Evolutionary conservation across 202 grass and related monocot species (phyloP), one percentile per base, ranked within the genome.

Genomic region (Schoenoplectus tabernaemontani): DNA sequence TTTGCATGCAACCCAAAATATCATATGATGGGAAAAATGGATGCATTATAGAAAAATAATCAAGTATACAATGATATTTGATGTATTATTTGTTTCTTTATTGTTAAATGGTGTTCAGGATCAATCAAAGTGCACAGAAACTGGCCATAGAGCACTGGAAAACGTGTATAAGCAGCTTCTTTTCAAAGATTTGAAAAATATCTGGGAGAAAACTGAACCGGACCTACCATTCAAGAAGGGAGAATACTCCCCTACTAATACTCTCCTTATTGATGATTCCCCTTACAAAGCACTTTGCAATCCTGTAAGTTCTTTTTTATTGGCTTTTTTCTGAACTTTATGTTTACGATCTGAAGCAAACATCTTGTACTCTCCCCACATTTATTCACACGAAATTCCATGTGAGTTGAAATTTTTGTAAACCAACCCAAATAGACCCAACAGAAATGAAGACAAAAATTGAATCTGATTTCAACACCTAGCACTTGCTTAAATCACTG

Each of bases 181-280:
- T 48, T 82, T 94, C 41, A 98, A 98, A 82, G 95, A 98, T 74
- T 67, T 98, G 48, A 98, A 88, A 72, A 92, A 90, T 83, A 58
- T 98, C 46, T 98, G 95, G 95, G 88, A 94, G 67, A 98, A 87
- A 75, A 86, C 87, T 24, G 88, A 89, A 10, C 63, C 78, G 80
- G 42, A 79, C 80, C 95, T 98, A 77, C 91, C 86, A 78, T 94
- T 90, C 90, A 69, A 85, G 48, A 83, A 85, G 69, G 96, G 92
- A 72, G 88, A 91, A 57, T 95, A 86, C 83, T 89, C 81, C 63
- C 84, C 88, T 80, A 89, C 84, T 83, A 99, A 99, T 88, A 99
- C 96, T 28, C 88, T 99, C 74, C 90, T 95, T 74, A 86, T 99
- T 59, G 92, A 99, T 87, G 96, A 99, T 87, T 99, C 96, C 50